Conservation (phyloP, 2,329 filamentous ascomycete genomes). For the Curvularia eragrostidis region DNA sequence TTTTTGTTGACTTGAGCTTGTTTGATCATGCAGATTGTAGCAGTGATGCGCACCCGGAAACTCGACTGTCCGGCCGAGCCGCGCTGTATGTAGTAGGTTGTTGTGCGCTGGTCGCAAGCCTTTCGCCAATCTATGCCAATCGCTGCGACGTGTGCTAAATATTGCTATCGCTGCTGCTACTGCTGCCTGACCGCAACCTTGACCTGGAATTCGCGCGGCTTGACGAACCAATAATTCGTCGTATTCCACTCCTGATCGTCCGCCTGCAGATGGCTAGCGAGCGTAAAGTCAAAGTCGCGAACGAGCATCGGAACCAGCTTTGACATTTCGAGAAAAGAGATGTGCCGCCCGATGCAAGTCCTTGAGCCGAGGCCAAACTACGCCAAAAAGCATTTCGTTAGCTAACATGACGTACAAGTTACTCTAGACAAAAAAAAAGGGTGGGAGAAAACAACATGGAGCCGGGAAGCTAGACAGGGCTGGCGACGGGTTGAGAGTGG, state of each 20-base stretch:
- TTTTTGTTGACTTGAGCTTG: too few relatives aligned
- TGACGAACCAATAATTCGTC: slow-evolving; percentile 24
- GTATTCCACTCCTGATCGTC: slow-evolving; percentile 21
- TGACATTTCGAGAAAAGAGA: slow-evolving; percentile 19
- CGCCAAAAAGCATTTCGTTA: slow-evolving; percentile 4
- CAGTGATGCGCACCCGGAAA: neutral
- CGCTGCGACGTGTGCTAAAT: too few relatives aligned
- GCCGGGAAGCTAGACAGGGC: too few relatives aligned
- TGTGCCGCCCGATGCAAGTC: slow-evolving; percentile 29
- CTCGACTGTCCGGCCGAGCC: too few relatives aligned
- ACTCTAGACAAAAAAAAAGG: neutral
- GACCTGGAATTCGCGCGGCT: slow-evolving; percentile 15
- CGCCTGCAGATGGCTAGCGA: slow-evolving; percentile 12
- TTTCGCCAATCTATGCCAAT: too few relatives aligned
- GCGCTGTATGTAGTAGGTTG: too few relatives aligned
- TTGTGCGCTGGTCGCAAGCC: too few relatives aligned
- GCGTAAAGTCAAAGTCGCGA: slow-evolving; percentile 23
- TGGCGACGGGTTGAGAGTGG: neutral
- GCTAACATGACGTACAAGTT: neutral
- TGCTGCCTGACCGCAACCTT: slow-evolving; percentile 11
- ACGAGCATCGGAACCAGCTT: slow-evolving; percentile 21
- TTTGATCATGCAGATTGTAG: neutral
- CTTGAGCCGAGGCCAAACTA: slow-evolving; percentile 28
- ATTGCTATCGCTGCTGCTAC: neutral
- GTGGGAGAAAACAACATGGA: neutral